Evolutionary conservation across 2,329 filamentous ascomycete genomes (phyloP).

Genomic region (Pseudogymnoascus sp.): DNA sequence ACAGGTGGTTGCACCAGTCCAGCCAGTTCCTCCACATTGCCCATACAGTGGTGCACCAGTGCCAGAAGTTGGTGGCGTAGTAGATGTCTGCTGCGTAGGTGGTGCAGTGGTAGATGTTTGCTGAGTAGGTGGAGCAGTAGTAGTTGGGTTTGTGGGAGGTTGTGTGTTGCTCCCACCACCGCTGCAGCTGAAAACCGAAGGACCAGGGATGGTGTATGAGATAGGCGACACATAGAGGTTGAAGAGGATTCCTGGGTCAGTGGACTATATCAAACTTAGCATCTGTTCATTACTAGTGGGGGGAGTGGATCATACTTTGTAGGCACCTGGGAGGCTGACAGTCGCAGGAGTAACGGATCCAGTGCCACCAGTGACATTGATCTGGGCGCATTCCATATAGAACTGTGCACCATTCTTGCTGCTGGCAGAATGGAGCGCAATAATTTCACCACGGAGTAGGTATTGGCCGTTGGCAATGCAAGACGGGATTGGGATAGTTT

Average conservation of each 20-base stretch:
- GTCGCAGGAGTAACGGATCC: conserved; percentile 13
- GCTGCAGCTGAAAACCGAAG: conserved; percentile 28
- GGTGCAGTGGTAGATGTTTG: background rate
- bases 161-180: background rate
- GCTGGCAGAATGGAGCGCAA: conserved; percentile 37
- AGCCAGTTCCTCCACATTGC: conserved; percentile 13
- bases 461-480: conserved; percentile 35
- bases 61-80: background rate
- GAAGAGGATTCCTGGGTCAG: conserved; percentile 35
- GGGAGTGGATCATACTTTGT: background rate
- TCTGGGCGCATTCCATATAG: conserved; percentile 38
- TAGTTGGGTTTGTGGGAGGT: background rate
- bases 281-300: conserved; percentile 18
- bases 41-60: conserved; percentile 10
- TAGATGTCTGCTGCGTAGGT: background rate
- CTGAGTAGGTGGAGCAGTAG: background rate
- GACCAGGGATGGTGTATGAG: conserved; percentile 38
- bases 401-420: conserved; percentile 34
- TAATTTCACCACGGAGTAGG: conserved; percentile 37
- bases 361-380: conserved; percentile 30
- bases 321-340: background rate
- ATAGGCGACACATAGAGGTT: conserved; percentile 32
- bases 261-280: conserved; percentile 29
- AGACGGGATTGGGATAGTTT: conserved; percentile 39
- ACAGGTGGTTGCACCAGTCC: conserved; percentile 15